Base-by-base conservation (phyloP, 1,139 yeast species). In the Kluyveromyces sp. region DNA sequence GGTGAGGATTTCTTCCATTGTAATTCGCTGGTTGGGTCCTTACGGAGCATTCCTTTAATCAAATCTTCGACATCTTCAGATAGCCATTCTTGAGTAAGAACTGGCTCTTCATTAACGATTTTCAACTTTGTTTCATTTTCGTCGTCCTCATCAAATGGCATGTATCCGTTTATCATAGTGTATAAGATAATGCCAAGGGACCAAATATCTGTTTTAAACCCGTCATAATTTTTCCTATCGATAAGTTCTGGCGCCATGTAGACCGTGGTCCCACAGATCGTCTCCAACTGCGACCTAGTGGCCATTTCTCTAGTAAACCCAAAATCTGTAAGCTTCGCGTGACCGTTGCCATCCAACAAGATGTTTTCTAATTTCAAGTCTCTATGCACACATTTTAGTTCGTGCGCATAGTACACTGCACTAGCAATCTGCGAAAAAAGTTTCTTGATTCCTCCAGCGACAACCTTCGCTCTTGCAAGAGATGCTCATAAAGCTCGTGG, bases 221-320 rank as follows among this genome's bases (percentile, higher is more conserved):
- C 98, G 37, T 81, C 80, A 61, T 92, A 92, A 48, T 77, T 75
- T 51, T 78, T 76, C 47, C 73, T 70, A 35, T 89, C 70, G 5
- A 62, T 61, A 56, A 92, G 70, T 60, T 92, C 98, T 0, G 98
- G 98, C 0, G 98, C 97, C 96, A 90, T 89, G 61, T 92, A 92
- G 4, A 89, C 95, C 0, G 90, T 80, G 0, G 98, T 92, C 2
- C 98, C 98, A 66, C 98, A 92, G 1, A 89, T 74, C 0, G 97
- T 92, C 42, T 85, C 85, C 39, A 92, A 67, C 45, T 81, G 68
- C n/a, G 67, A 75, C 52, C 70, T 72, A 45, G 69, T 73, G 53
- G 60, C 83, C 70, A 72, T 81, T 59, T 89, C 97, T 52, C 97
- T 71, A 2, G 96, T 89, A 63, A 92, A 90, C 0, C 98, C 98